Conservation (phyloP, 1,284 basidiomycete genomes). For the Rhodotorula sp. region DNA sequence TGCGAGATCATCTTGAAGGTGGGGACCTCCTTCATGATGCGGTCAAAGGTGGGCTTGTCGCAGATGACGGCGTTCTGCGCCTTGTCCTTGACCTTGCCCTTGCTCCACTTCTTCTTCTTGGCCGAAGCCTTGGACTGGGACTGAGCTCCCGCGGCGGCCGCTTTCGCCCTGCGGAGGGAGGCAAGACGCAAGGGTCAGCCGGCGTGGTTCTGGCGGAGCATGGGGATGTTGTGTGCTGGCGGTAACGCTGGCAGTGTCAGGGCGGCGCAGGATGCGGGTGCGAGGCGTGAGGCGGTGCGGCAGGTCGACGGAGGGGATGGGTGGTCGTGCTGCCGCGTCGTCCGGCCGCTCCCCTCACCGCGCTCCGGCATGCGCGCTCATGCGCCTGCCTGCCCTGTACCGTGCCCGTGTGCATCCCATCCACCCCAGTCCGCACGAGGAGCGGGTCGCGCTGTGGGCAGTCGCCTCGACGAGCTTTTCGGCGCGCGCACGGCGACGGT, state of each 20-base stretch:
- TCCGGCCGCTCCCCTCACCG: too few relatives aligned
- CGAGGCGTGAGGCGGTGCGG: too few relatives aligned
- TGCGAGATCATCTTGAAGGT: slow-evolving; percentile 99
- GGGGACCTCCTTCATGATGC: slow-evolving; percentile 98
- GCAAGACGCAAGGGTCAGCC: not conserved
- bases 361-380: too few relatives aligned
- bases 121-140: slow-evolving; percentile 31
- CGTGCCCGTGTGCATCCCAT: too few relatives aligned
- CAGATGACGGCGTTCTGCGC: slow-evolving; percentile 80
- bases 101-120: slow-evolving; percentile 49
- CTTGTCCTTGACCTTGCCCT: slow-evolving; percentile 49
- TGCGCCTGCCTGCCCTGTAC: too few relatives aligned
- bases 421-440: too few relatives aligned
- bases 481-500: too few relatives aligned
- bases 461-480: not conserved
- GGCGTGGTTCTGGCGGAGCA: too few relatives aligned
- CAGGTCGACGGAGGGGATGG: too few relatives aligned
- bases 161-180: slow-evolving; percentile 19
- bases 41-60: slow-evolving; percentile 66
- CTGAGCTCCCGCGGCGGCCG: slow-evolving; percentile 31
- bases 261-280: too few relatives aligned
- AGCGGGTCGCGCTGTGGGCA: not conserved
- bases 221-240: not conserved
- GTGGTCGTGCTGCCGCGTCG: too few relatives aligned
- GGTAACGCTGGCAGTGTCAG: not conserved